Base-by-base conservation (phyloP, 2,329 filamentous ascomycete species). In the Chrysoporthe puriensis region DNA sequence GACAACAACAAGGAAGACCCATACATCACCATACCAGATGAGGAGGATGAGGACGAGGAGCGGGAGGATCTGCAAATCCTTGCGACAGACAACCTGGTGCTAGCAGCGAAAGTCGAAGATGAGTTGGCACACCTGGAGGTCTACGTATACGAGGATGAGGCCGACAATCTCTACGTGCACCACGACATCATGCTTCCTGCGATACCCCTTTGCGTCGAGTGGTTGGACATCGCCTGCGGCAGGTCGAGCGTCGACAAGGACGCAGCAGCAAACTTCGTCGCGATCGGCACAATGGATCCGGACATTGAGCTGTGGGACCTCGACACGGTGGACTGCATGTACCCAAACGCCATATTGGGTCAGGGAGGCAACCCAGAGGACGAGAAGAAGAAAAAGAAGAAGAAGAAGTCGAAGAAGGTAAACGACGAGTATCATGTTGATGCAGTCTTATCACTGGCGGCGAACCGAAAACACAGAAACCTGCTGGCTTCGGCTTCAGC, bases 161-260 rank as follows among this genome's bases (percentile, higher is more conserved):
- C 90, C 57, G 96, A 98, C 80, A 99, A 99, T 78, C 90, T 99
- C 70, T 99, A 99, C 79, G 95, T 99, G 34, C 96, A 99, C 82
- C 96, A 99, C 86, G 96, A 99, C 79, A 97, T 99, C 74, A 98
- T 99, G 95, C 87, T 99, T 66, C 96, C 96, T 43, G 95, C 95
- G 34, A 97, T 99, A 76, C 96, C 96, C 13, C 88, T 99, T 7
- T 96, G 93, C 75, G 87, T 98, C 52, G 96, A 99, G 82, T 99
- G 96, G 96, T 82, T 99, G 57, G 93, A 97, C 77, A 85, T 97
- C 66, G 91, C 93, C n/a, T 93, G 97, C 46, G 90, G 91, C 72
- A 93, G 93, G 77, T 80, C 84, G 13, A 82, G 79, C 58, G 81
- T 85, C 5, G 86, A 87, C 54, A 87, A 87, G 70, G 88, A 91